Evolutionary conservation across 768 basidiomycete species (phyloP), one percentile per base, ranked within the genome.

Genomic region (Phlebiopsis flavidoalba): DNA sequence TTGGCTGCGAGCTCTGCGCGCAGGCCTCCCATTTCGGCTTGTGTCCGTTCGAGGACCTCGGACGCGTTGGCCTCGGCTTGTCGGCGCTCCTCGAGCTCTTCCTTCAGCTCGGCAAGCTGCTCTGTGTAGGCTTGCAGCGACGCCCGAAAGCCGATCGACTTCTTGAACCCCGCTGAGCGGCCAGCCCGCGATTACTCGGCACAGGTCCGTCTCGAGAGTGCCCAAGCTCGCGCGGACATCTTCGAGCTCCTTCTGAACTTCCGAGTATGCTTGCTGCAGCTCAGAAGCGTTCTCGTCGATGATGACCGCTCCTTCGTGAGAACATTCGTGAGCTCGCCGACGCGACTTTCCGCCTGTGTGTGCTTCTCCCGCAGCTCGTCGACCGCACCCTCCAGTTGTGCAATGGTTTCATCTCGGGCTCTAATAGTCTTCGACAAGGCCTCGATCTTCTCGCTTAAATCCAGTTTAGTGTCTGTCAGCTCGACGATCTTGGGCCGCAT

Each of bases 401-500:
- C 77, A 57, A 89, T 88, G 47, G 77, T 73, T 5, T 72, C 68
- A 63, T 91, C 87, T 19, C 83, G 80, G 62, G 77, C 80, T 43
- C 77, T 76, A 60, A 90, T 64, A 8, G 79, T 75, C 55, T 79
- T 77, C 60, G 86, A 79, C 58, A 91, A 71, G 58, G 72, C 71
- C 63, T 83, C 84, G 49, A 85, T 75, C 66, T 83, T 83, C 62
- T 93, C 89, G 48, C 79, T 77, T 8, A 91, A 78, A 61, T 89
- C 83, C 14, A 90, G 74, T 70, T 87, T 91, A 62, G 78, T 80
- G 40, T 85, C 82, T 2, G 89, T 91, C 57, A 95, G 77, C 69
- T 91, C 86, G 21, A 93, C 86, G 63, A 93, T 85, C 76, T 93
- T 93, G 45, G 89, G 83, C 33, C 88, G 83, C 84, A 93, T 88